Conservation (phyloP, 257 asterid species). For the Plantago elongata region DNA sequence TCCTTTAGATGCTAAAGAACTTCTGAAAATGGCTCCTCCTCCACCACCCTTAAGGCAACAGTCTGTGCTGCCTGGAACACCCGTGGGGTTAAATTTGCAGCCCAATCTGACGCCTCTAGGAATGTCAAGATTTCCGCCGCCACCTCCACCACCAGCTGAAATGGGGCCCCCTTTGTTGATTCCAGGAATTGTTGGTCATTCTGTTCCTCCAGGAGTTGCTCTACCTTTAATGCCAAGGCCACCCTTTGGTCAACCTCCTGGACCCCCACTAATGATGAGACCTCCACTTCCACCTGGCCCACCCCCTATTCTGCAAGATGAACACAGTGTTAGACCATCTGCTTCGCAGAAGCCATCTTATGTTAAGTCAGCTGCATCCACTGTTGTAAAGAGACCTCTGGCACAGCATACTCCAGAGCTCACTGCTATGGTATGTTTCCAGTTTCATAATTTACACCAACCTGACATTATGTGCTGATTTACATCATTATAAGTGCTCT, state of each 20-base stretch:
- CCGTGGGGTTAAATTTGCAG: constrained; percentile 46
- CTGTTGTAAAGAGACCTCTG: constrained; percentile 97
- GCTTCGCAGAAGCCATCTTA: constrained; percentile 82
- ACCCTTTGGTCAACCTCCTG: constrained; percentile 77
- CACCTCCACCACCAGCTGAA: constrained; percentile 77
- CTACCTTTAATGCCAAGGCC: constrained; percentile 64
- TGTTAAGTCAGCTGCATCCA: constrained; percentile 92
- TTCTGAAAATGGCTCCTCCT: constrained; percentile 59
- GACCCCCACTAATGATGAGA: constrained; percentile 69
- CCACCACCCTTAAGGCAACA: constrained; percentile 76
- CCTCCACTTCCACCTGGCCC: constrained; percentile 99
- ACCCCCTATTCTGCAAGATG: constrained; percentile 69
- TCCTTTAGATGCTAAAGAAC: constrained; percentile 45
- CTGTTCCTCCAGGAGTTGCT: constrained; percentile 71
- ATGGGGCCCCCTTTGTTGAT: constrained; percentile 52
- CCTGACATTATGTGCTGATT: neutral
- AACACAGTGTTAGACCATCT: constrained; percentile 35
- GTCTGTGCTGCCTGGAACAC: constrained; percentile 52
- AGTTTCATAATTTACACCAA: neutral
- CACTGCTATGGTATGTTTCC: constrained; percentile 81
- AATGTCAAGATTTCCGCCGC: constrained; percentile 59
- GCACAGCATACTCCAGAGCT: constrained; percentile 99
- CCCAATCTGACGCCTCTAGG: constrained; percentile 72
- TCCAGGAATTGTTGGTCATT: constrained; percentile 67
- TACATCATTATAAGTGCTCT: constrained; percentile 1